Conservation (phyloP, 2,329 filamentous ascomycete genomes). For the Sporothrix curviconia region DNA sequence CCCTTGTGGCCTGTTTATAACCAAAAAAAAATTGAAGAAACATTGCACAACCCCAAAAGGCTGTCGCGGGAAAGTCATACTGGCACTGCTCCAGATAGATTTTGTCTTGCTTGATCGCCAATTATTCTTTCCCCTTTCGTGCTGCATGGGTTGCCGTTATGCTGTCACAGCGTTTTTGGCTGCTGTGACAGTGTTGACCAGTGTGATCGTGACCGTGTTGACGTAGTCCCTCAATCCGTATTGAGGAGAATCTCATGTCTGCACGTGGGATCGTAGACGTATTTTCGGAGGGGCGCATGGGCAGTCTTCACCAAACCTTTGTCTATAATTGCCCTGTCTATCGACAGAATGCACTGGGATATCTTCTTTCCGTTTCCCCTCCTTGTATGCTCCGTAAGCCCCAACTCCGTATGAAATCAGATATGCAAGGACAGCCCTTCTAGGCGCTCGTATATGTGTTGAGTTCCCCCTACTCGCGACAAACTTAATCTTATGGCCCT, state of each 20-base stretch:
- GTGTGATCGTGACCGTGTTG: too few species aligned
- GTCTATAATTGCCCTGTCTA: not conserved
- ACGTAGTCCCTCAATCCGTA: too few species aligned
- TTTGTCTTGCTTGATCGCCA: slow-evolving; percentile 77
- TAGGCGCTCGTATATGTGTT: not conserved
- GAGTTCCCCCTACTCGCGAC: not conserved
- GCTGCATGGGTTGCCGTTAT: slow-evolving; percentile 20
- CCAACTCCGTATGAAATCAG: slow-evolving; percentile 4
- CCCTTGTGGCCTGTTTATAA: not conserved
- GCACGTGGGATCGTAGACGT: too few species aligned
- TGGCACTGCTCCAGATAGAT: slow-evolving; percentile 49
- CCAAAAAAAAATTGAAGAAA: slow-evolving; percentile 19
- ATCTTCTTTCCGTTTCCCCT: not conserved
- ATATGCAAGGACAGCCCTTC: too few species aligned
- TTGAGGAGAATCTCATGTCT: too few species aligned
- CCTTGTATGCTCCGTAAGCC: not conserved
- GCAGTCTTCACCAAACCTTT: too few species aligned
- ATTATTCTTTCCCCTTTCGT: slow-evolving; percentile 29
- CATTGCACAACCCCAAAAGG: slow-evolving; percentile 55
- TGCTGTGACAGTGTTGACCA: too few species aligned
- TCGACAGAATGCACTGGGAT: slow-evolving; percentile 1
- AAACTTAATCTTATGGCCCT: slow-evolving; percentile 14
- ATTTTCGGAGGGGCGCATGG: too few species aligned
- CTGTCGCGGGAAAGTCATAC: slow-evolving; percentile 78
- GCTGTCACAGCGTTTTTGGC: slow-evolving; percentile 25